Evolutionary conservation across 2,329 filamentous ascomycete genomes (phyloP), one percentile per base, ranked within the genome.

Genomic region (Myriangium duriaei): DNA sequence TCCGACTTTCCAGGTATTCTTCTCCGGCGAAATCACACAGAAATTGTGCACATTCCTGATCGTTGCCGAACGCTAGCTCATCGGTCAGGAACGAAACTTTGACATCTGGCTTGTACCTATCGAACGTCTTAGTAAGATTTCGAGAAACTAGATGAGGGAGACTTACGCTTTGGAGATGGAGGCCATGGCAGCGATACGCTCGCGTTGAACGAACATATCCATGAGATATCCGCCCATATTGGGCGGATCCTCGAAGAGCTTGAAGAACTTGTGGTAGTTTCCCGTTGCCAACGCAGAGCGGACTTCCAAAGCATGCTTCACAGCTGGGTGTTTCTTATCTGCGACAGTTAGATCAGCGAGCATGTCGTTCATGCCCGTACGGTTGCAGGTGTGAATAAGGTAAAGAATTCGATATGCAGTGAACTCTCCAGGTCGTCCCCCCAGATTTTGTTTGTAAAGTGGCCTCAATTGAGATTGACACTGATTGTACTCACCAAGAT

Each of bases 401-500:
- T 98, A 98, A 59, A 98, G 72, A 65, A 98, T 95, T 74, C 91
- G 88, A 71, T 98, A 98, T 47, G 88, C 91, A 74, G 91, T 91
- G 67, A 98, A 98, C 64, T 98, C 91, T 65, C 83, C 79, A 56
- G 83, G 77, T 61, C 87, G 86, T 53, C 88, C 91, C 56, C 84
- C 84, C 58, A 94, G 68, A 49, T 83, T 81, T 65, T 84, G 75
- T 60, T 76, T 75, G 64, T 98, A 96, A 54, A 98, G 69, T 48
- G 81, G 85, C 62, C 85, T 84, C 57, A 98, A 71, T 67, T 98
- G 91, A 54, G 91, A 96, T 69, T 98, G 91, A 64, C 91, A 98
- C 73, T 98, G 91, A 69, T 98, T 98, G 91, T 98, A 98, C 91
- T 98, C 91, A 98, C 91, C 88, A 69, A 96, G 76, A 70, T 98